These are phyloP conservation scores for Fusarium goolgardi DNA, from an alignment of 2,329 filamentous ascomycete genomes.

Conservation along the genomic window DNA sequence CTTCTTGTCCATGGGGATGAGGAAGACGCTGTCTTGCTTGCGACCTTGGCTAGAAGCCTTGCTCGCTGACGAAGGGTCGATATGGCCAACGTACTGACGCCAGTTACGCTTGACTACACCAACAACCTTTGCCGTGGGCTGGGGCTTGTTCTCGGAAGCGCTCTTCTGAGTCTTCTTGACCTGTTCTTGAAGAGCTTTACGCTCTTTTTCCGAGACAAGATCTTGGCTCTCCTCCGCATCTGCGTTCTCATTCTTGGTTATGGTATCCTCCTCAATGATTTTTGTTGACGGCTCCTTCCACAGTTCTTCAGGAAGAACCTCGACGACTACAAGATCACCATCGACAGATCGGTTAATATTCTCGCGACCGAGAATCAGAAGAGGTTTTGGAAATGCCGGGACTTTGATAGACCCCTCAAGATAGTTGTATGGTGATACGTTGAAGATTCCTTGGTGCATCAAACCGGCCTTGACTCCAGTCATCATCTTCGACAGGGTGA, in stretches of 20 bases:
- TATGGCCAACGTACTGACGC: conserved; percentile 96
- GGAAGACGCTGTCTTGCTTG: conserved; percentile 91
- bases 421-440: conserved; percentile 98
- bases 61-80: conserved; percentile 87
- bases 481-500: conserved; percentile 89
- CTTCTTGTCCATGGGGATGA: conserved; percentile 97
- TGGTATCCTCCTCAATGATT: conserved; percentile 91
- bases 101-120: conserved; percentile 96
- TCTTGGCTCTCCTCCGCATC: conserved; percentile 81
- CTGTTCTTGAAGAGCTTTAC: conserved; percentile 88
- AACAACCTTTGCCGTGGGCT: conserved; percentile 92
- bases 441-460: conserved; percentile 94
- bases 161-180: conserved; percentile 86
- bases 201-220: conserved; percentile 89
- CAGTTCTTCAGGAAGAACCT: conserved; percentile 91
- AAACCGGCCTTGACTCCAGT: conserved; percentile 90
- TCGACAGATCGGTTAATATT: conserved; percentile 96
- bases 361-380: conserved; percentile 89
- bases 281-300: conserved; percentile 98
- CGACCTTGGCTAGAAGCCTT: conserved; percentile 79
- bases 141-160: conserved; percentile 78
- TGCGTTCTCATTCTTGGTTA: conserved; percentile 94
- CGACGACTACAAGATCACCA: conserved; percentile 91
- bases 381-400: conserved; percentile 86
- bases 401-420: conserved; percentile 93